These are phyloP conservation scores for Magnaporthales sp. DNA, from an alignment of 2,329 filamentous ascomycete species.

Conservation along the genomic window DNA sequence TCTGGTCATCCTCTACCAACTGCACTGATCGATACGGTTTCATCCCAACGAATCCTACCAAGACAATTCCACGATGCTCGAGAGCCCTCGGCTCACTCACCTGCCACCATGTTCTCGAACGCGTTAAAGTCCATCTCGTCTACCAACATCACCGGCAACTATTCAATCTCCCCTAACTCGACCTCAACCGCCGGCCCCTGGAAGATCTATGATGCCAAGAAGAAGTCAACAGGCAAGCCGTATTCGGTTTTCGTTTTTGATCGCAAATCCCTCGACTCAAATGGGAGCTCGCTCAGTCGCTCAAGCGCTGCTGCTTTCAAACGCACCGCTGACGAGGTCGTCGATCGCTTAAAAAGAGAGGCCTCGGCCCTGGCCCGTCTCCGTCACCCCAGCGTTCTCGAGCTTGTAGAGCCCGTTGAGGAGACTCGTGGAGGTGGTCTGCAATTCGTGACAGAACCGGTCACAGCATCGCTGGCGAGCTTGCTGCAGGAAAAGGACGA, in stretches of 20 bases:
- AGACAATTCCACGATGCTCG: not conserved
- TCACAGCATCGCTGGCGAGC: slow-evolving; percentile 80
- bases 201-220: slow-evolving; percentile 97
- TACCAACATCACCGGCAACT: slow-evolving; percentile 86
- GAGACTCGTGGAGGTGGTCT: slow-evolving; percentile 85
- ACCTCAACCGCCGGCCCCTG: slow-evolving; percentile 83
- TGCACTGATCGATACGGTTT: not conserved
- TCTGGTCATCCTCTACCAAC: not conserved
- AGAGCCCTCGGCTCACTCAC: slow-evolving; percentile 7
- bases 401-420: slow-evolving; percentile 90
- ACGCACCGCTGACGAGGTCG: slow-evolving; percentile 76
- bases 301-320: slow-evolving; percentile 64
- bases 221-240: slow-evolving; percentile 83
- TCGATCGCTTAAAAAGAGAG: slow-evolving; percentile 86
- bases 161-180: slow-evolving; percentile 67
- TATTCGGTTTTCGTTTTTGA: slow-evolving; percentile 95
- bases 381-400: slow-evolving; percentile 84
- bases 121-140: slow-evolving; percentile 88
- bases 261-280: slow-evolving; percentile 70
- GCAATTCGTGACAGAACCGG: slow-evolving; percentile 90
- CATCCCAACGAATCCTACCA: not conserved
- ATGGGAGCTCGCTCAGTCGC: slow-evolving; percentile 49
- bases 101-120: slow-evolving; percentile 73
- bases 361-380: slow-evolving; percentile 81
- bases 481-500: slow-evolving; percentile 83